phyloP scores from a whole-genome alignment of 768 basidiomycete genomes.

The Candolleomyces efflorescens region DNA sequence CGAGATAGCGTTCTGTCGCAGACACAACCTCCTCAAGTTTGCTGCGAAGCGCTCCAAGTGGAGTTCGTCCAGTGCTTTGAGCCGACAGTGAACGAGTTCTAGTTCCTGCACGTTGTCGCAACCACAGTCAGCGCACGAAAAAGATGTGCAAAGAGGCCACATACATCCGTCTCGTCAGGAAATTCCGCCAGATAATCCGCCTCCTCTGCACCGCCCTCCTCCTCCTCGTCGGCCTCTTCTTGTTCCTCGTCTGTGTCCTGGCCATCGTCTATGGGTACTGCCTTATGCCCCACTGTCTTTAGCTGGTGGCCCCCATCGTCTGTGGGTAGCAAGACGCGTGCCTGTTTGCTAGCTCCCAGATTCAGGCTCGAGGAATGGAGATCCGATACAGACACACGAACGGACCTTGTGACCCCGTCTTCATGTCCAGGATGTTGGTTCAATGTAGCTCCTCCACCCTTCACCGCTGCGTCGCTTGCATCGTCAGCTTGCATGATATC shows the following conservation, averaged over 20 bases:
- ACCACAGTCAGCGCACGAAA: constrained; percentile 8
- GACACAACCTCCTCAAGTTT: constrained; percentile 69
- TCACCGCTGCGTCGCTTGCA: too few relatives aligned
- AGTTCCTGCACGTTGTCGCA: constrained; percentile 55
- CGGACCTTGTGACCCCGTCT: too few relatives aligned
- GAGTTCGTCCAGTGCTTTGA: constrained; percentile 64
- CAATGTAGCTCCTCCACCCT: too few relatives aligned
- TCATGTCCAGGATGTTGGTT: too few relatives aligned
- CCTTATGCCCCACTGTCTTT: background rate
- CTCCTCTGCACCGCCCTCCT: constrained; percentile 40
- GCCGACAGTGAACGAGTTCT: constrained; percentile 77
- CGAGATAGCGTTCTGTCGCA: constrained; percentile 83
- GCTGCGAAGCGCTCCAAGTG: constrained; percentile 68
- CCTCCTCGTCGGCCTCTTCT: constrained; percentile 41
- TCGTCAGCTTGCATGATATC: too few relatives aligned
- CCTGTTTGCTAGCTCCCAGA: background rate
- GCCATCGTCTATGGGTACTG: background rate
- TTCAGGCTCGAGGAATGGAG: background rate
- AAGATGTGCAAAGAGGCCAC: constrained; percentile 15
- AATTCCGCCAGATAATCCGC: constrained; percentile 72
- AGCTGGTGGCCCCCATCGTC: background rate
- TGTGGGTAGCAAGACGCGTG: background rate
- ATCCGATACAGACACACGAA: background rate
- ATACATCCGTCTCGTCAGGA: constrained; percentile 81
- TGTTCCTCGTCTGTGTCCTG: constrained; percentile 29